Evolutionary conservation across 2,329 filamentous ascomycete species (phyloP), one percentile per base, ranked within the genome.

Genomic region (Cladosporium sphaerospermum): DNA sequence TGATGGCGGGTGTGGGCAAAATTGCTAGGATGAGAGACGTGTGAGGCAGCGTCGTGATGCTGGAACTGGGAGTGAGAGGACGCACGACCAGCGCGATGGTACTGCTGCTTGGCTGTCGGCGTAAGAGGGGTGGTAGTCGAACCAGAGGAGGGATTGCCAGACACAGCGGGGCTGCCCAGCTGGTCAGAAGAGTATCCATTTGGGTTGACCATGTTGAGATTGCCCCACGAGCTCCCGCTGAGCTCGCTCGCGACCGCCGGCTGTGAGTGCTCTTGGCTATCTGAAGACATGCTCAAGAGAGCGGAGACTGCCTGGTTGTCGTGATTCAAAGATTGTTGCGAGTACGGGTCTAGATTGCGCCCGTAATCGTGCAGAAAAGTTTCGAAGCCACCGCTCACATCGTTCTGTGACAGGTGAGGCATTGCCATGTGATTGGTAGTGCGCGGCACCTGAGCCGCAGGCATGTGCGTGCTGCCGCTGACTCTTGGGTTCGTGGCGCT

Each of bases 251-350:
- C 32, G 48, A 37, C 32, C 5, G 48, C 18, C 5, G 40, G 40
- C 32, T 44, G 48, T 11, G 48, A 18, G 32, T 37, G 39, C 7
- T 51, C 48, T 16, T 51, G 48, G 28, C 40, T 51, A 39, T 51
- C 9, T 13, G 48, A 51, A 14, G 48, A 51, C 48, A 51, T 51
- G 48, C 39, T 51, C 48, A 51, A 31, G 10, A 51, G 32, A 14
- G 48, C 40, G 10, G 48, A 43, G 7, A 40, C 48, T 7, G 48
- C 48, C 34, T 51, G 48, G 13, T 51, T 19, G 40, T 51, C 48
- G 48, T 51, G 40, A 8, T 31, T 51, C 16, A 51, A 37, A 31
- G 23, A 32, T 9, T 44, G 40, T 4, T 36, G 9, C 11, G 32
- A 31, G 31, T 36, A 33, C 9, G 48, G 36, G 18, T 16, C 23